Base-by-base conservation (phyloP, 371 early-diverging fungal species). In the Dichotomocladium elegans region DNA sequence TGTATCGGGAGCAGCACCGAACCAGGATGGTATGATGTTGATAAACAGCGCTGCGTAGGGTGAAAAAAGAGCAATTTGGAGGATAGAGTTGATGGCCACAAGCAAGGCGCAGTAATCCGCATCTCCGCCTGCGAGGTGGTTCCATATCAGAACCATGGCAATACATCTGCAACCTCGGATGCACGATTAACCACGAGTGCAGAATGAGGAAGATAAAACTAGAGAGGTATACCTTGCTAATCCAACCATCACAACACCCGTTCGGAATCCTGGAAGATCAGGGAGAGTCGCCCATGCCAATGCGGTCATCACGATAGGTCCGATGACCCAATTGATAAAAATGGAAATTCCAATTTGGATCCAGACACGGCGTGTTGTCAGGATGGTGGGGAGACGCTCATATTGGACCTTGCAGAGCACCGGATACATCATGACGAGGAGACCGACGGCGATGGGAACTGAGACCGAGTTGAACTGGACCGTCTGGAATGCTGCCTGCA, bases 111-210 rank as follows among this genome's bases (percentile, higher is more conserved):
- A 81, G 43, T 81, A 87, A 26, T 86, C 75, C 19, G 67, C 27
- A 46, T 90, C 81, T 2, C 89, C 89, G 7, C 70, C 77, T 21
- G 88, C 83, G 11, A 90, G 64, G 25, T 81, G 60, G 53, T 82
- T 85, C 90, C 90, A 90, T 15, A 90, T 85, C 35, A 90, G 57
- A 9, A 90, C 90, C 89, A 88, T 90, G n/a, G 89, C 90, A 60
- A 88, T 90, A 59, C 90, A 87, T 55, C 80, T 69, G 42, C 25
- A 41, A 41, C n/a, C n/a, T n/a, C n/a, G n/a, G n/a, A n/a, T n/a
- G n/a, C n/a, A n/a, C n/a, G n/a, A n/a, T n/a, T n/a, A n/a, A n/a
- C n/a, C n/a, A n/a, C n/a, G n/a, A n/a, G n/a, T n/a, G n/a, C n/a
- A n/a, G n/a, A n/a, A n/a, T n/a, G n/a, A n/a, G n/a, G n/a, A n/a